Evolutionary conservation across 2,329 filamentous ascomycete species (phyloP).

Genomic region (Alternaria ventricosa): DNA sequence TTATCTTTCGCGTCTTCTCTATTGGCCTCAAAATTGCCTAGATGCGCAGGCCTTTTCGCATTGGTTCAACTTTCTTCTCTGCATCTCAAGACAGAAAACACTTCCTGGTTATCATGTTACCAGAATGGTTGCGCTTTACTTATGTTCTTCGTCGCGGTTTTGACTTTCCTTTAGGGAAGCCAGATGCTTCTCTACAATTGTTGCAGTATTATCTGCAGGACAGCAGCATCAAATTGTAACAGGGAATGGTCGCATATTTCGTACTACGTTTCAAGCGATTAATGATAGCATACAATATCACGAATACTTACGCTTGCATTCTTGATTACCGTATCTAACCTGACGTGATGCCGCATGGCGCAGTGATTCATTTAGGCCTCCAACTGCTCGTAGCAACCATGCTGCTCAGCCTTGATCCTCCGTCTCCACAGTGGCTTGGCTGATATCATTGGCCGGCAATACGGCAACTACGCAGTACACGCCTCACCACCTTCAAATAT

Average conservation of each 20-base stretch:
- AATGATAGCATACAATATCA: not conserved
- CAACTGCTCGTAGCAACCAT: not conserved
- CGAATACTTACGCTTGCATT: not conserved
- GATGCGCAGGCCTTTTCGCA: not conserved
- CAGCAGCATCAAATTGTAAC: not conserved
- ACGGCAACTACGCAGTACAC: slow-evolving; percentile 4
- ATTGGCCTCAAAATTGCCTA: not conserved
- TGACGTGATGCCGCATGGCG: not conserved
- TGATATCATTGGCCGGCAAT: slow-evolving; percentile 17
- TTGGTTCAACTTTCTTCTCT: not conserved
- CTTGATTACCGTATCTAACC: not conserved
- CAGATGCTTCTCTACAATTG: not conserved
- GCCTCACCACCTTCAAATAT: not conserved
- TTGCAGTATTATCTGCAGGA: not conserved
- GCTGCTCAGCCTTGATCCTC: not conserved
- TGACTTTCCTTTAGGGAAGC: not conserved
- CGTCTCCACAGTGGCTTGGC: slow-evolving; percentile 10
- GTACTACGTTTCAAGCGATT: not conserved
- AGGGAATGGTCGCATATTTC: not conserved
- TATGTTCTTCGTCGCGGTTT: not conserved
- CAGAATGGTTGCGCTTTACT: not conserved
- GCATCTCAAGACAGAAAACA: not conserved
- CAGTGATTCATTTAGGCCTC: not conserved
- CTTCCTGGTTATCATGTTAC: not conserved
- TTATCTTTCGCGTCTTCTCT: not conserved